Evolutionary conservation across 1,284 basidiomycete genomes (phyloP).

Genomic region (Heterobasidion occidentale): DNA sequence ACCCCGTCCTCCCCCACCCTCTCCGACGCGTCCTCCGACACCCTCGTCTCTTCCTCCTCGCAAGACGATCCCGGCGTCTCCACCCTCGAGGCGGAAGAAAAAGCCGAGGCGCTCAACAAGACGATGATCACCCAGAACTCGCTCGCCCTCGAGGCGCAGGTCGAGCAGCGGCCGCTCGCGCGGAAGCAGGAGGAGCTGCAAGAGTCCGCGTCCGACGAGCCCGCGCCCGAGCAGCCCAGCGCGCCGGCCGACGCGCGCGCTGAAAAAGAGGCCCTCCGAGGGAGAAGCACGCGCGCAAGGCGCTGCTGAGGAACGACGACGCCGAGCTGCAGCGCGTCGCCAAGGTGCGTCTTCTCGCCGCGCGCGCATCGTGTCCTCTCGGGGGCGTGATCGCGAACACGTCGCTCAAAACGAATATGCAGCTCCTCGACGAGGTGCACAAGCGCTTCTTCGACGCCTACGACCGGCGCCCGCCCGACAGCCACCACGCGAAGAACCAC

Average conservation of each 20-base stretch:
- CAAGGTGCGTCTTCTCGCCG: slow-evolving; percentile 38
- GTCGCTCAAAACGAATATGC: background rate
- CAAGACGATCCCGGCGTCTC: background rate
- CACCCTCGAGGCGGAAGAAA: background rate
- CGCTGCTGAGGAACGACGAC: slow-evolving; percentile 85
- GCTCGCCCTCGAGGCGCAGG: slow-evolving; percentile 72
- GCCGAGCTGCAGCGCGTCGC: slow-evolving; percentile 75
- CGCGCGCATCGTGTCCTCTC: background rate
- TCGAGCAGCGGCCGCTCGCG: slow-evolving; percentile 81
- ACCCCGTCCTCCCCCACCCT: slow-evolving; percentile 6
- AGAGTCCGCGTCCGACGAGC: slow-evolving; percentile 19
- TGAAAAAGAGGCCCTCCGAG: slow-evolving; percentile 14
- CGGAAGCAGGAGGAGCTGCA: slow-evolving; percentile 80
- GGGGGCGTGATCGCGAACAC: slow-evolving; percentile 1
- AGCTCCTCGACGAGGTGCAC: slow-evolving; percentile 79
- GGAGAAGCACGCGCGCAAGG: slow-evolving; percentile 48
- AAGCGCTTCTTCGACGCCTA: slow-evolving; percentile 66
- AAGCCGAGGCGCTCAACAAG: slow-evolving; percentile 33
- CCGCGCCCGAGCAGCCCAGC: slow-evolving; percentile 1
- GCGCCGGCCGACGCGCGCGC: background rate
- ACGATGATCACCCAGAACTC: slow-evolving; percentile 55
- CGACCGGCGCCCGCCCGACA: slow-evolving; percentile 33
- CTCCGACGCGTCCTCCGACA: background rate
- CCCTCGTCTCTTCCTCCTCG: background rate
- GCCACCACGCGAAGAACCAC: slow-evolving; percentile 10